Conservation (phyloP, 2,329 filamentous ascomycete genomes). For the Fusarium phyllophilum region DNA sequence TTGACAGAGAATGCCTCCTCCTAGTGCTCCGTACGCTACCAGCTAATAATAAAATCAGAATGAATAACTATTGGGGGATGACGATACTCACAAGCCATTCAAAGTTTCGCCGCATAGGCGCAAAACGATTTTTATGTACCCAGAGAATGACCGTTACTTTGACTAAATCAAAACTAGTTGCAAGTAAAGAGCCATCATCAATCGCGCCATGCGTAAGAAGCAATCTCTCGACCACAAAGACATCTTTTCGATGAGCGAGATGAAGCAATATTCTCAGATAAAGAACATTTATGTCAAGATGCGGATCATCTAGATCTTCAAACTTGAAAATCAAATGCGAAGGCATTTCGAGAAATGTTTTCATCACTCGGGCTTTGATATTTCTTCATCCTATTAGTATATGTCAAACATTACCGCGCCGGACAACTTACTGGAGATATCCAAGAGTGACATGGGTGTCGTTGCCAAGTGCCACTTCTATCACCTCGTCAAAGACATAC, state of each 20-base stretch:
- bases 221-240: slow-evolving; percentile 68
- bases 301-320: slow-evolving; percentile 49
- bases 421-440: slow-evolving; percentile 38
- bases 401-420: background rate
- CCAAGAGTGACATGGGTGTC: slow-evolving; percentile 21
- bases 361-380: slow-evolving; percentile 50
- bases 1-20: slow-evolving; percentile 60
- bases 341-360: slow-evolving; percentile 50
- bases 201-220: slow-evolving; percentile 57
- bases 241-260: slow-evolving; percentile 63
- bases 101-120: slow-evolving; percentile 54
- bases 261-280: slow-evolving; percentile 59
- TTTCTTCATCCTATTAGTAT: slow-evolving; percentile 41
- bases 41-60: slow-evolving; percentile 46
- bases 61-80: background rate
- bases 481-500: slow-evolving; percentile 65
- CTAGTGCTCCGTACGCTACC: slow-evolving; percentile 62
- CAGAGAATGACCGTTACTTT: slow-evolving; percentile 57
- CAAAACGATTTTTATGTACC: slow-evolving; percentile 59
- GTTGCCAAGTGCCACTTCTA: slow-evolving; percentile 65
- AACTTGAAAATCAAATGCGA: slow-evolving; percentile 52
- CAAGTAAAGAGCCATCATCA: slow-evolving; percentile 54
- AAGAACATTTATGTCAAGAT: slow-evolving; percentile 46
- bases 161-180: slow-evolving; percentile 60
- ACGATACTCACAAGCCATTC: slow-evolving; percentile 58